Conservation (phyloP, 2,329 filamentous ascomycete genomes). For the Sclerotinia glacialis region DNA sequence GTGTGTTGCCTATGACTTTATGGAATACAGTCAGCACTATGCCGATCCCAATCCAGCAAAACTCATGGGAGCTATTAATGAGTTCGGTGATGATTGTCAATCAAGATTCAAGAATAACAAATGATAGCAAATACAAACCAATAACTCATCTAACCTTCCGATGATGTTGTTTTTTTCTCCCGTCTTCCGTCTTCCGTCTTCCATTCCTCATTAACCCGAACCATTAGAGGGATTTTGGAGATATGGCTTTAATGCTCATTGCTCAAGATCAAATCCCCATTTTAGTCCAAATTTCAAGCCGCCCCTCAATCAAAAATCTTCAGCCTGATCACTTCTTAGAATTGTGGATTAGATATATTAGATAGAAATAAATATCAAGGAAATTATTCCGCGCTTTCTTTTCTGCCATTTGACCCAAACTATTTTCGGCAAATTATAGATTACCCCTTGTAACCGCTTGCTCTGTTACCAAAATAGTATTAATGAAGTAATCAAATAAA, state of each 20-base stretch:
- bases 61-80: conserved; percentile 11
- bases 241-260: neutral
- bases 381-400: conserved; percentile 11
- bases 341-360: neutral
- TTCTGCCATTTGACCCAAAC: conserved; percentile 15
- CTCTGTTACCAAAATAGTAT: conserved; percentile 14
- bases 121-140: neutral
- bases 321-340: conserved; percentile 16
- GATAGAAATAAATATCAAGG: neutral
- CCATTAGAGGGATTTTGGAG: neutral
- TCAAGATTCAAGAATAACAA: neutral
- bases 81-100: conserved; percentile 8
- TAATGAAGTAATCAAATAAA: conserved; percentile 4
- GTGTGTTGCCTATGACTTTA: neutral
- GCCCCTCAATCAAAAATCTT: conserved; percentile 11
- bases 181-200: too few species aligned
- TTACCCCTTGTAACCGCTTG: neutral
- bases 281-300: neutral
- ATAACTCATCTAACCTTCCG: neutral
- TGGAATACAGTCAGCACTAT: conserved; percentile 22
- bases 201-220: neutral
- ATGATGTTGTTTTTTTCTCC: neutral
- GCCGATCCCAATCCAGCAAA: neutral
- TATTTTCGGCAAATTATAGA: conserved; percentile 2
- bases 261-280: neutral